Conservation (phyloP, 83 land plant genomes). For the Larix sibirica region DNA sequence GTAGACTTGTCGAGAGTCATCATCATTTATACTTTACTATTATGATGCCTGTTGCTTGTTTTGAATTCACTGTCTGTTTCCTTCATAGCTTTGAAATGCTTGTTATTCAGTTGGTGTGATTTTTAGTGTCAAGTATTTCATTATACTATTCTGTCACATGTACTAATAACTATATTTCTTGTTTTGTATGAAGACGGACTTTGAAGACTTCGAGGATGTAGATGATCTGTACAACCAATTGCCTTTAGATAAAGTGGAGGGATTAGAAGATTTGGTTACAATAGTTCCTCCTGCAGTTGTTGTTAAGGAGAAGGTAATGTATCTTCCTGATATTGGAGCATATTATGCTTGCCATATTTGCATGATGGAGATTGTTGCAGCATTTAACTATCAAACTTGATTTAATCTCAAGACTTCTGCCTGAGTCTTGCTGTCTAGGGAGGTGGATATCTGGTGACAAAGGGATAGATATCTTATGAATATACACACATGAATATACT, state of each 20-base stretch:
- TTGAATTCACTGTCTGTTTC: neutral
- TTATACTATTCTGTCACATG: neutral
- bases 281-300: slow-evolving; percentile 62
- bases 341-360: neutral
- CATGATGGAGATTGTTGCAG: neutral
- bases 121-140: neutral
- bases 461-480: no score
- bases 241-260: slow-evolving; percentile 90
- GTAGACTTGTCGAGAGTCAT: no score
- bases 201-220: slow-evolving; percentile 91
- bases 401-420: no score
- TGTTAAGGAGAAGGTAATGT: slow-evolving; percentile 72
- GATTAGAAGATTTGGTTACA: slow-evolving; percentile 84
- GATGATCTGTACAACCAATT: slow-evolving; percentile 80
- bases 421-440: no score
- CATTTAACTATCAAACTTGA: no score
- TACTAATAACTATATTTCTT: neutral
- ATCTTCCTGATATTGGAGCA: neutral
- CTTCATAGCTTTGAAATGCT: no score
- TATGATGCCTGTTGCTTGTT: neutral
- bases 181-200: slow-evolving; percentile 64
- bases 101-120: slow-evolving; percentile 7
- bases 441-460: no score
- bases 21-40: neutral
- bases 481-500: no score